These are phyloP conservation scores for Malassezia globosa DNA, from an alignment of 1,284 basidiomycete genomes.

Conservation along the genomic window DNA sequence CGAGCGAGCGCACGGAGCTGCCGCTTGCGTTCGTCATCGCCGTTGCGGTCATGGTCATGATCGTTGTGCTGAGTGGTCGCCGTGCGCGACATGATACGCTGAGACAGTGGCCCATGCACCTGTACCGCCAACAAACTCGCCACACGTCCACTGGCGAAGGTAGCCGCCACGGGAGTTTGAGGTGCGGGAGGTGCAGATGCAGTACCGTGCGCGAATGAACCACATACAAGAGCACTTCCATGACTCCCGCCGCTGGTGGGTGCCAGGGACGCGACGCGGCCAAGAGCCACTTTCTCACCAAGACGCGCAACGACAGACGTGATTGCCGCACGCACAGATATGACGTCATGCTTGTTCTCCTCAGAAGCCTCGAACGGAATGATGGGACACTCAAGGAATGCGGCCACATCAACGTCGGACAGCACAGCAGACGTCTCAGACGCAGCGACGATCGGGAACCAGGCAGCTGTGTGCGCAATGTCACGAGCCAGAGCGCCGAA, in stretches of 20 bases:
- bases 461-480: conserved; percentile 76
- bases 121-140: conserved; percentile 25
- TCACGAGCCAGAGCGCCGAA: conserved; percentile 67
- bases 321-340: conserved; percentile 64
- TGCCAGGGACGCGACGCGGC: conserved; percentile 63
- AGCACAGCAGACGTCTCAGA: background rate
- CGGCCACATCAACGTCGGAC: conserved; percentile 21
- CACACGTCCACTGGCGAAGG: conserved; percentile 50
- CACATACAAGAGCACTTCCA: conserved; percentile 56
- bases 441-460: conserved; percentile 54
- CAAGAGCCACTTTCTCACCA: conserved; percentile 75
- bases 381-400: conserved; percentile 44
- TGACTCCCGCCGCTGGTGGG: conserved; percentile 41
- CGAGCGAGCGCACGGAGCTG: conserved; percentile 57
- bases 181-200: conserved; percentile 40
- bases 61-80: too few species aligned
- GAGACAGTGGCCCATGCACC: conserved; percentile 26
- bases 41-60: too few species aligned
- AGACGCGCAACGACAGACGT: conserved; percentile 69
- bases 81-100: conserved; percentile 10
- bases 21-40: conserved; percentile 16
- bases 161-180: conserved; percentile 53
- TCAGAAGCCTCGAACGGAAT: conserved; percentile 20
- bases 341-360: conserved; percentile 15
- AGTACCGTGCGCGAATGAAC: conserved; percentile 66